A percentile compares a stretch with the other conserved stretches of the same genome.
phyloP scores from a whole-genome alignment of 2,329 filamentous ascomycete species.

The Neoarthrinium moseri region DNA sequence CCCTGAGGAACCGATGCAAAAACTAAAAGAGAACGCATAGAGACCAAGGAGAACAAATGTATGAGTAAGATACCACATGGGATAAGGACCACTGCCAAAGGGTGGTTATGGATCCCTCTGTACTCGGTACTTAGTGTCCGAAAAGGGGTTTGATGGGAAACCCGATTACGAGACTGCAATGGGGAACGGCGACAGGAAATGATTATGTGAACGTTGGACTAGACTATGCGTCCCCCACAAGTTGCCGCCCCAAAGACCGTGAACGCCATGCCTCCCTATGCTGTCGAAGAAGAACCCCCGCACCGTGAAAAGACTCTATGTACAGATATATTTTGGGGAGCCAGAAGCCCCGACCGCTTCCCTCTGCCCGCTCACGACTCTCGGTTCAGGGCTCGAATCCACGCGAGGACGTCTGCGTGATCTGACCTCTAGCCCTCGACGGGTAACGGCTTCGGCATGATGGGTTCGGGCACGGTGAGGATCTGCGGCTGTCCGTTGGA shows the following conservation, averaged over 20 bases:
- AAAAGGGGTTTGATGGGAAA: too few species aligned
- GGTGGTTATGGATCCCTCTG: too few species aligned
- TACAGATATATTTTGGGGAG: background rate
- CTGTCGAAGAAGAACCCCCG: conserved; percentile 3
- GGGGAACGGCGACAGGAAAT: too few species aligned
- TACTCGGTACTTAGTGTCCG: too few species aligned
- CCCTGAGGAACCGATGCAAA: too few species aligned
- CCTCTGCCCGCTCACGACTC: background rate
- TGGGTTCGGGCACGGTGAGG: conserved; percentile 36
- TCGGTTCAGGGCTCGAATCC: background rate
- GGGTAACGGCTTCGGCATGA: conserved; percentile 21
- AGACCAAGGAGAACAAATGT: too few species aligned
- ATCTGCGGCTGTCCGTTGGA: conserved; percentile 46
- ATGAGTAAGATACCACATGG: background rate
- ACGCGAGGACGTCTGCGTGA: background rate
- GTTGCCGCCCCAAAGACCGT: background rate
- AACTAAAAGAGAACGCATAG: too few species aligned
- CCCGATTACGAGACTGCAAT: too few species aligned
- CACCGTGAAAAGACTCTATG: background rate
- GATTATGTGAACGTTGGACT: too few species aligned
- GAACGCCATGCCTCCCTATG: conserved; percentile 8
- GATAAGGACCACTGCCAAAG: too few species aligned
- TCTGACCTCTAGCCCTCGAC: conserved; percentile 16
- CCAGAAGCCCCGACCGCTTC: too few species aligned
- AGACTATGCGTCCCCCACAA: background rate